Evolutionary conservation across 805 yeast species (phyloP), one percentile per base, ranked within the genome.

Genomic region (Nakazawaea wyomingensis): DNA sequence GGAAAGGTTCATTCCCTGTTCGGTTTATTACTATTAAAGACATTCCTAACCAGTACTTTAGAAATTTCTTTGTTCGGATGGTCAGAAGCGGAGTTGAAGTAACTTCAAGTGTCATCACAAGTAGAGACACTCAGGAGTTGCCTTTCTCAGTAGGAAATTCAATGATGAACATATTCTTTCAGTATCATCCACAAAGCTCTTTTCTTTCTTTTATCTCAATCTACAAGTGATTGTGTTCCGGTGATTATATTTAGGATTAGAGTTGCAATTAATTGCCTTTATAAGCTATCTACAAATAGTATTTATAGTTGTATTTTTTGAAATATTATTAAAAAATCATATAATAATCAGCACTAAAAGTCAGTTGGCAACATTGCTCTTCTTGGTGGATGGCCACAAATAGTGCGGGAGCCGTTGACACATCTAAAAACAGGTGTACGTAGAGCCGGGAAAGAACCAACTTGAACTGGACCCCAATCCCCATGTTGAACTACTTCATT

Each of bases 111-210:
- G 77, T 80, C 1, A 73, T 82, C 1, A 69, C 72, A 49, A 77
- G 83, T 16, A 69, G 84, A 50, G 85, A 80, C 51, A 75, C 83
- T 0, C 83, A 78, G 54, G 80, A 75, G 44, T 50, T 78, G 17
- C 79, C 83, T 1, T 62, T 60, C 39, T 67, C 64, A 3, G 59
- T 72, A 22, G 83, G 79, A 1, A 45, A 60, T 8, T 60, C 70
- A 16, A 69, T 78, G 69, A 44, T 79, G 32, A 64, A 68, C 20
- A 61, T 74, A 4, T 74, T 76, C 50, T 54, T 57, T 7, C 19
- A 33, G n/a, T 11, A 24, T 17, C 16, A 11, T 3, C 13, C 34
- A 4, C 13, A 5, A 3, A 32, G 22, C 10, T 43, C 46, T 2
- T 31, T 43, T n/a, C 24, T 42, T 16, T 22, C 32, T 14, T 3